Percentiles rank a stretch among this genome's conserved stretches.
Evolutionary conservation across 2,329 filamentous ascomycete species (phyloP).

Genomic region (Whalleya microplaca): DNA sequence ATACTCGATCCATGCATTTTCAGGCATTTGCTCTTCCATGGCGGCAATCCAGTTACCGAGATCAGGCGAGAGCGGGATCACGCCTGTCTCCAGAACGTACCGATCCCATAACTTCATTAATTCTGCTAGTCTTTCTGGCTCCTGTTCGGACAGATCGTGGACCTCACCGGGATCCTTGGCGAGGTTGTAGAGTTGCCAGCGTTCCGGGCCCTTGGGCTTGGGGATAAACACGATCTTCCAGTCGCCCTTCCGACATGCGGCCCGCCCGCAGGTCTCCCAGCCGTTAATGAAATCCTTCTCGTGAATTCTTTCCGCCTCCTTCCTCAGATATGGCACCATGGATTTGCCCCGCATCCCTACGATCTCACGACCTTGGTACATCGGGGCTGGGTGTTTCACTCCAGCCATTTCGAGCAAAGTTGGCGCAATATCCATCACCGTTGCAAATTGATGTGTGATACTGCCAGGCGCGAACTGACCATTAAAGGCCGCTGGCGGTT

Average conservation of each 20-base stretch:
- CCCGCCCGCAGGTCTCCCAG: conserved; percentile 42
- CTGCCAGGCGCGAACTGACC: conserved; percentile 32
- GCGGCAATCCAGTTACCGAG: conserved; percentile 62
- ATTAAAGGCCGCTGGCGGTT: conserved; percentile 39
- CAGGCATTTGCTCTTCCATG: conserved; percentile 66
- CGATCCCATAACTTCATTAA: conserved; percentile 41
- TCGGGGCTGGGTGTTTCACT: conserved; percentile 55
- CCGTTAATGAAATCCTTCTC: conserved; percentile 42
- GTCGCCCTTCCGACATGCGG: conserved; percentile 40
- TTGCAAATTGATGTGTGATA: conserved; percentile 56
- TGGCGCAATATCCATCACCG: conserved; percentile 54
- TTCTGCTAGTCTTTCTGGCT: conserved; percentile 37
- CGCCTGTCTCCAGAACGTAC: conserved; percentile 57
- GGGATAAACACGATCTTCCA: conserved; percentile 51
- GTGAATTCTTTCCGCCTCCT: conserved; percentile 36
- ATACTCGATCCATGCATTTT: conserved; percentile 69
- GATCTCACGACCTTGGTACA: conserved; percentile 43
- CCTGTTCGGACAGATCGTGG: conserved; percentile 41
- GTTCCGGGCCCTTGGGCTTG: conserved; percentile 51
- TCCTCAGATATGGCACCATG: conserved; percentile 38
- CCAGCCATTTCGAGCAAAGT: conserved; percentile 53
- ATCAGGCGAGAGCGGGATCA: conserved; percentile 62
- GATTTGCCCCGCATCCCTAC: conserved; percentile 40
- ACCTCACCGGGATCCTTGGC: conserved; percentile 49
- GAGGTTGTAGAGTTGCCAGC: conserved; percentile 55